Conservation (phyloP, 768 basidiomycete species). For the Suillus americanus region DNA sequence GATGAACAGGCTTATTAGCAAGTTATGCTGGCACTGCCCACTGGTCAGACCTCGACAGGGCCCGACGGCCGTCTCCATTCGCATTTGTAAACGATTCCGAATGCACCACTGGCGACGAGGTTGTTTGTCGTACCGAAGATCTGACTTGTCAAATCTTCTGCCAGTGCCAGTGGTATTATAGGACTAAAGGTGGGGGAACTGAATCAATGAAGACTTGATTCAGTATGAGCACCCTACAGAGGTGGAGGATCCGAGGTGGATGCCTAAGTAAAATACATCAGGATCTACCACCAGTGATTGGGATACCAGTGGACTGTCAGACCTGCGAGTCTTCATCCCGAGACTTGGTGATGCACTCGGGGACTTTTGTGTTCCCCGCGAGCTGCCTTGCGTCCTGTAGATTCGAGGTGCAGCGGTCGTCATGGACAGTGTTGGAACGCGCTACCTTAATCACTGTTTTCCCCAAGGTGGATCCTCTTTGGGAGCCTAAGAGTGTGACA, state of each 20-base stretch:
- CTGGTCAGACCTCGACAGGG: background rate
- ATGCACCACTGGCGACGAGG: background rate
- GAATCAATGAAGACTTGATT: background rate
- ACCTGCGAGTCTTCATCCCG: background rate
- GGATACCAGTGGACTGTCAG: background rate
- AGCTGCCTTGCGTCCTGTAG: background rate
- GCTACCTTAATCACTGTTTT: background rate
- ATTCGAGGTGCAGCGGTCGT: background rate
- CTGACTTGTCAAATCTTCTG: slow-evolving; percentile 1
- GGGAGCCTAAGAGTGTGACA: background rate
- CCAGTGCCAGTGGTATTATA: background rate
- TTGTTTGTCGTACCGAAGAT: background rate
- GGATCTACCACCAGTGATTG: background rate
- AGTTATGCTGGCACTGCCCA: no score
- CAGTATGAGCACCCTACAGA: background rate
- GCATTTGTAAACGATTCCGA: background rate
- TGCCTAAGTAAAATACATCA: background rate
- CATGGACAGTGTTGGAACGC: background rate
- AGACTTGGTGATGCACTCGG: background rate
- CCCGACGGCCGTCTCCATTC: background rate
- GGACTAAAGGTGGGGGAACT: background rate
- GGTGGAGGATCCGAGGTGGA: background rate
- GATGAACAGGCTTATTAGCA: background rate
- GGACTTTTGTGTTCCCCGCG: background rate
- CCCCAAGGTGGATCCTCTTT: background rate